Conservation (phyloP, 108 stramenopile species). For the Epipyxis sp. region DNA sequence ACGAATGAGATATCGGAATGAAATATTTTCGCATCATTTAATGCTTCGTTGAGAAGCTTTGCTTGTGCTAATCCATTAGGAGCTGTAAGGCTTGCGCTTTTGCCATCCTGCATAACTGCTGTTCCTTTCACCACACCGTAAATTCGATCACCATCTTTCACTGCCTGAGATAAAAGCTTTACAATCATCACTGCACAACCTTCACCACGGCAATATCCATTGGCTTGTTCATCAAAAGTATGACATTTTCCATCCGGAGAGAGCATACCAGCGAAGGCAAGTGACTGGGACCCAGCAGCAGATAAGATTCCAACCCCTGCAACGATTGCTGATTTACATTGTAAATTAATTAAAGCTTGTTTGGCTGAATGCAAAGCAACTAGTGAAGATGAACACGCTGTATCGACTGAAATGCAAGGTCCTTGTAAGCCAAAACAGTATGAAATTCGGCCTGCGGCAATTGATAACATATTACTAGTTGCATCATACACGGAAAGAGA, state of each 20-base stretch:
- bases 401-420: slow-evolving; percentile 35
- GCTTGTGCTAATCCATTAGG: slow-evolving; percentile 51
- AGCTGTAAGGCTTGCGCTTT: slow-evolving; percentile 50
- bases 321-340: slow-evolving; percentile 32
- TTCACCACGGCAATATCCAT: too few relatives aligned
- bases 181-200: too few relatives aligned
- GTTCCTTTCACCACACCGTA: slow-evolving; percentile 36
- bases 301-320: slow-evolving; percentile 29
- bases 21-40: slow-evolving; percentile 33
- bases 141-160: too few relatives aligned
- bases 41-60: slow-evolving; percentile 36
- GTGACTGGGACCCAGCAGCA: not conserved
- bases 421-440: slow-evolving; percentile 33
- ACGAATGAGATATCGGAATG: slow-evolving; percentile 40
- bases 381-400: slow-evolving; percentile 40
- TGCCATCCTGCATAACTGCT: slow-evolving; percentile 53
- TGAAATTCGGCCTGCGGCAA: too few relatives aligned
- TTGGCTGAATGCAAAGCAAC: slow-evolving; percentile 20
- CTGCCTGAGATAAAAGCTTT: too few relatives aligned
- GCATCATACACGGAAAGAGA: too few relatives aligned
- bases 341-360: not conserved
- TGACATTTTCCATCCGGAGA: too few relatives aligned
- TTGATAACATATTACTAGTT: too few relatives aligned
- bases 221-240: too few relatives aligned
- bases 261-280: slow-evolving; percentile 32